Evolutionary conservation across 1,139 yeast species (phyloP), one percentile per base, ranked within the genome.

Genomic region (Kluyveromyces marxianus): DNA sequence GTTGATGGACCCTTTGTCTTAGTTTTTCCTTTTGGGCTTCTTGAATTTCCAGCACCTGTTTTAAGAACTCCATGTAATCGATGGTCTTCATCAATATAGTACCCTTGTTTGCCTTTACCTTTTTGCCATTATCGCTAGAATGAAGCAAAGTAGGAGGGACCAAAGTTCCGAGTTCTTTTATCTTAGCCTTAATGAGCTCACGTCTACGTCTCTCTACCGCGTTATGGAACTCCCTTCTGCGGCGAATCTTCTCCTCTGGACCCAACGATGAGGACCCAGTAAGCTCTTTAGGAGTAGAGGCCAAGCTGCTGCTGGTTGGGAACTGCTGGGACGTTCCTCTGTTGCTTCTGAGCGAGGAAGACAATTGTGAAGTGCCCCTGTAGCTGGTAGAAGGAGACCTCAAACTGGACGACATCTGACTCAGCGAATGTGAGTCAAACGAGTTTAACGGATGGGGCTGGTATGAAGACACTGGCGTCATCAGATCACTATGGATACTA

Each of bases 191-290:
- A 53, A 84, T 84, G 54, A 84, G 68, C 58, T 84, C 94, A 54
- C 94, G 71, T 62, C 94, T 72, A 60, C 90, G 73, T 59, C 92
- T 71, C 62, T 84, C 94, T 4, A 84, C 94, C 1, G 89, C 92
- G 59, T 84, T 84, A 59, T 84, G 94, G 55, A 83, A 79, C 58
- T 83, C 90, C 52, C 89, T 69, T 55, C 90, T 73, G 56, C 92
- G 73, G 53, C 76, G 75, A 47, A 82, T 60, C 56, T 81, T 83
- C 48, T 81, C 87, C 50, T 83, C 92, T 57, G 81, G 80, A n/a
- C 78, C 71, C 45, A 83, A 56, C 36, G 52, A 70, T 14, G 52
- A 27, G 5, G 50, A 46, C 21, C 21, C 21, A 45, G 54, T 56
- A 7, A 60, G 57, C 4, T 56, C 58, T 42, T 35, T 26, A 2